Evolutionary conservation across 139 green algal species (phyloP).

Genomic region (Penium margaritaceum): DNA sequence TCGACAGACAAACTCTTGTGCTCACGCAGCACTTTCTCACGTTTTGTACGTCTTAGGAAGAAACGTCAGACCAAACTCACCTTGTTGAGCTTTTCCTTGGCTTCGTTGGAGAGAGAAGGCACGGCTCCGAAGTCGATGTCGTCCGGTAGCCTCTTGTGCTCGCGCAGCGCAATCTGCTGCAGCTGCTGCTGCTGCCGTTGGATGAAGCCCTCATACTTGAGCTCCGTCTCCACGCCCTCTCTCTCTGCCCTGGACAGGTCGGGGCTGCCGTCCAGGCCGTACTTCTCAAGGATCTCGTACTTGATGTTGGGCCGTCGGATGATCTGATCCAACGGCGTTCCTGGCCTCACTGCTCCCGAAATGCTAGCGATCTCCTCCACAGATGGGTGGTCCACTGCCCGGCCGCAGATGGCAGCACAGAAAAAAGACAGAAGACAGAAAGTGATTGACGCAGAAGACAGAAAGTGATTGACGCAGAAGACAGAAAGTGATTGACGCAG

Average conservation of each 20-base stretch:
- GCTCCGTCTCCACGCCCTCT: constrained; percentile 83
- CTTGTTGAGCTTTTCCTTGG: constrained; percentile 75
- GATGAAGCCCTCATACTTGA: constrained; percentile 97
- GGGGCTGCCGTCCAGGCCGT: constrained; percentile 45
- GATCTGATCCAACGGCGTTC: constrained; percentile 70
- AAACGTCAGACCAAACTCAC: too few relatives aligned
- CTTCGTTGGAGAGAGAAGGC: constrained; percentile 69
- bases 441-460: too few relatives aligned
- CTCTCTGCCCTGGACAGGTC: too few relatives aligned
- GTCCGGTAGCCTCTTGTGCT: constrained; percentile 55
- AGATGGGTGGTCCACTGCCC: constrained; percentile 23
- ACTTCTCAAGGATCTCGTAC: constrained; percentile 65
- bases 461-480: too few relatives aligned
- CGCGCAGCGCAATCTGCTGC: constrained; percentile 47
- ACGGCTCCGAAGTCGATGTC: constrained; percentile 53
- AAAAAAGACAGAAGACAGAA: too few relatives aligned
- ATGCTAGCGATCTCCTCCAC: constrained; percentile 22
- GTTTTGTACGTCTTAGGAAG: too few relatives aligned
- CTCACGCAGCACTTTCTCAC: constrained; percentile 46
- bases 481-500: too few relatives aligned
- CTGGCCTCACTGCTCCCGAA: constrained; percentile 49
- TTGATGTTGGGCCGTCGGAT: constrained; percentile 79
- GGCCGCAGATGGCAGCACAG: too few relatives aligned
- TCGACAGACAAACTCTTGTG: constrained; percentile 60
- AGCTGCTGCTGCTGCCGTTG: constrained; percentile 72